Evolutionary conservation across 2,329 filamentous ascomycete genomes (phyloP).

Genomic region (Penicillium sp.): DNA sequence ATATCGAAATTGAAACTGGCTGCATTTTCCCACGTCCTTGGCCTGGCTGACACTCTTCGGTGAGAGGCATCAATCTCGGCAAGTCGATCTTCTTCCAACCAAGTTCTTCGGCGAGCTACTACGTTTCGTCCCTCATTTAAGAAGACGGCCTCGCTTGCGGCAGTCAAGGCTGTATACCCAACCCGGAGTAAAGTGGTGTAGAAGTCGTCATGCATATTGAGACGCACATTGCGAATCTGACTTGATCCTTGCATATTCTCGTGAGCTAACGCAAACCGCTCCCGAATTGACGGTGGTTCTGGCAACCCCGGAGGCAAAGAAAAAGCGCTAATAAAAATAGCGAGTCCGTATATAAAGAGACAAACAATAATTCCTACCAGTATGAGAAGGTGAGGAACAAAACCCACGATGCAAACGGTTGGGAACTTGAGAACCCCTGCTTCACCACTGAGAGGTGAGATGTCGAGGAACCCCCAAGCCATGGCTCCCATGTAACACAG

Average conservation of each 20-base stretch:
- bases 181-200: slow-evolving; percentile 84
- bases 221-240: slow-evolving; percentile 72
- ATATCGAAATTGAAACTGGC: slow-evolving; percentile 33
- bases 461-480: slow-evolving; percentile 64
- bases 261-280: slow-evolving; percentile 68
- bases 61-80: slow-evolving; percentile 64
- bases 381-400: slow-evolving; percentile 89
- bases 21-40: slow-evolving; percentile 23
- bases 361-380: slow-evolving; percentile 74
- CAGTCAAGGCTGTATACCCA: slow-evolving; percentile 83
- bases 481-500: slow-evolving; percentile 85
- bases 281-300: slow-evolving; percentile 44
- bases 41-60: slow-evolving; percentile 21
- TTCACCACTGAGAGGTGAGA: slow-evolving; percentile 42
- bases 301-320: slow-evolving; percentile 55
- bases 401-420: slow-evolving; percentile 90
- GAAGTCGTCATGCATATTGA: slow-evolving; percentile 89
- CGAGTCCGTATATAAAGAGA: slow-evolving; percentile 69
- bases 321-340: slow-evolving; percentile 70
- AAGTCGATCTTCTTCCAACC: slow-evolving; percentile 84
- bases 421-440: slow-evolving; percentile 76
- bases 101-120: slow-evolving; percentile 71
- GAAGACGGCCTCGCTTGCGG: slow-evolving; percentile 93
- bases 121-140: slow-evolving; percentile 82
- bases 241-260: slow-evolving; percentile 89